These are phyloP conservation scores for Megacollybia marginata DNA, from an alignment of 768 basidiomycete genomes.

Conservation along the genomic window DNA sequence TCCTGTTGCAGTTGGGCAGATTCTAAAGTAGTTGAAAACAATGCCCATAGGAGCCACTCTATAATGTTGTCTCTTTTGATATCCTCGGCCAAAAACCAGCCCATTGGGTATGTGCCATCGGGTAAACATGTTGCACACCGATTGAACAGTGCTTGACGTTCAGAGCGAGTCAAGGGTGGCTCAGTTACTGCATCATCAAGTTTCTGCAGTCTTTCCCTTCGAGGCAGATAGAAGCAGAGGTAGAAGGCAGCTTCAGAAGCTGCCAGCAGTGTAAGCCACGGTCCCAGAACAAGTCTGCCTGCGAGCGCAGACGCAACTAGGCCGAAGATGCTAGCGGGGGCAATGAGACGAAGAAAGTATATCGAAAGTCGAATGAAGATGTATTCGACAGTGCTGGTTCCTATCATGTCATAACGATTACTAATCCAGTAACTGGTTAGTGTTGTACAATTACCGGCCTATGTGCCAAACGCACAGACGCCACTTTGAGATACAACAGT, in stretches of 20 bases:
- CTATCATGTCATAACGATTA: slow-evolving; percentile 29
- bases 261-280: slow-evolving; percentile 26
- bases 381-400: slow-evolving; percentile 42
- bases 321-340: slow-evolving; percentile 40
- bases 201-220: slow-evolving; percentile 37
- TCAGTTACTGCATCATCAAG: slow-evolving; percentile 5
- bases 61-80: slow-evolving; percentile 36
- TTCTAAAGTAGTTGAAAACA: slow-evolving; percentile 38
- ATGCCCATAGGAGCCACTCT: slow-evolving; percentile 62
- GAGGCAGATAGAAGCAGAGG: slow-evolving; percentile 39
- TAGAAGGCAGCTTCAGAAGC: slow-evolving; percentile 42
- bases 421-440: no score
- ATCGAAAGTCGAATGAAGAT: slow-evolving; percentile 45
- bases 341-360: slow-evolving; percentile 35
- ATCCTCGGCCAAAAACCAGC: slow-evolving; percentile 44
- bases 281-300: slow-evolving; percentile 18
- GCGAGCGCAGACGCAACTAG: slow-evolving; percentile 19
- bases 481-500: no score
- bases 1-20: slow-evolving; percentile 10
- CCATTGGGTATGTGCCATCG: slow-evolving; percentile 23
- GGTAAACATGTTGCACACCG: slow-evolving; percentile 29
- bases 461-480: no score
- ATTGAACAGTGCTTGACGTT: slow-evolving; percentile 42
- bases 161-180: slow-evolving; percentile 29
- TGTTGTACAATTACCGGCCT: no score